Percentiles rank a stretch among this genome's conserved stretches.
Evolutionary conservation across 139 green algal species (phyloP).

Genomic region (Chlamydomonas schloesseri): DNA sequence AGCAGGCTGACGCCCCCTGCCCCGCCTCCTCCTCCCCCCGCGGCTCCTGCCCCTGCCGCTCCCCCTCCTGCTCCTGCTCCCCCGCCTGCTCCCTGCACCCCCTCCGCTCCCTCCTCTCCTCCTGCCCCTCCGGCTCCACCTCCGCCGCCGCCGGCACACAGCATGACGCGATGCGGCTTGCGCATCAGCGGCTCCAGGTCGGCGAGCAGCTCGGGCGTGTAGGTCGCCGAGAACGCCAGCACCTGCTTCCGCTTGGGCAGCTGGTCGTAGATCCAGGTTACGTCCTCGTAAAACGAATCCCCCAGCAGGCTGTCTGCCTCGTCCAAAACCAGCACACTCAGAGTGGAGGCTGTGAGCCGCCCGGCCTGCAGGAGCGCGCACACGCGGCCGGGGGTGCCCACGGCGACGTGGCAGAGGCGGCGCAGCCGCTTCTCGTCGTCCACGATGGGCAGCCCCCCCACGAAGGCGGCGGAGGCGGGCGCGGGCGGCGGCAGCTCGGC

Average conservation of each 20-base stretch:
- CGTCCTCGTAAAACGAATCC: slow-evolving; percentile 62
- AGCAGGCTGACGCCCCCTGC: slow-evolving; percentile 41
- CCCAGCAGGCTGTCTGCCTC: slow-evolving; percentile 85
- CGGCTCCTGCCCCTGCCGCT: background rate
- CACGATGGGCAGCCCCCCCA: slow-evolving; percentile 74
- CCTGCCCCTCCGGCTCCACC: slow-evolving; percentile 45
- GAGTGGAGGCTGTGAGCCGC: slow-evolving; percentile 38
- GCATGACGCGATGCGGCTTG: slow-evolving; percentile 73
- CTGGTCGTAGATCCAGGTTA: slow-evolving; percentile 62
- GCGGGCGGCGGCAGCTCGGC: slow-evolving; percentile 51
- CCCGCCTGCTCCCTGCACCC: background rate
- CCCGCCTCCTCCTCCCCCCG: background rate
- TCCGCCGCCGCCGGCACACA: slow-evolving; percentile 54
- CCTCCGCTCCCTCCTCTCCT: background rate
- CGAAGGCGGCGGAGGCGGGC: slow-evolving; percentile 63
- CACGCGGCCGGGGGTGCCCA: slow-evolving; percentile 86
- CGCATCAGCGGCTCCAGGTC: slow-evolving; percentile 73
- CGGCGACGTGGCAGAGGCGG: slow-evolving; percentile 75
- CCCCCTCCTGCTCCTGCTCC: background rate
- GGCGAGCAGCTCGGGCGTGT: slow-evolving; percentile 61
- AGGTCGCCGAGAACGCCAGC: slow-evolving; percentile 85
- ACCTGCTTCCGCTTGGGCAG: slow-evolving; percentile 75
- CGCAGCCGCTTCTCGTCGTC: slow-evolving; percentile 75
- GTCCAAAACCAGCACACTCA: slow-evolving; percentile 82
- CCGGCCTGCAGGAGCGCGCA: slow-evolving; percentile 63